phyloP scores from a whole-genome alignment of 495 filamentous ascomycete genomes.

The Aspergillus hancockii region DNA sequence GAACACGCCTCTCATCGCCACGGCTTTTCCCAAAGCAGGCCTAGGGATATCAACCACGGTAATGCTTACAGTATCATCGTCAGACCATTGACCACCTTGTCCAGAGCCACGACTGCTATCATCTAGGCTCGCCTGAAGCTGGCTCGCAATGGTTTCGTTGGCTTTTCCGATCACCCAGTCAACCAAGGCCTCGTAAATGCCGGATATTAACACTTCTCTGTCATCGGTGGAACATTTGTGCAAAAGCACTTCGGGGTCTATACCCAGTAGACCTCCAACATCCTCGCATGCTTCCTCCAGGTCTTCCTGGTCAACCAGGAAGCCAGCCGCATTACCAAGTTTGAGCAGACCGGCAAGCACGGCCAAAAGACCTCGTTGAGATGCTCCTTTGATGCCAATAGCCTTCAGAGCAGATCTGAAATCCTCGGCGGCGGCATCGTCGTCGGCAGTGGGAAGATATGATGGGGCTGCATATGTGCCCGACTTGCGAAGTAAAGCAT shows the following conservation, averaged over 20 bases:
- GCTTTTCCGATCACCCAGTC: conserved; percentile 91
- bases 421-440: conserved; percentile 90
- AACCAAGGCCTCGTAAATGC: conserved; percentile 90
- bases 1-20: conserved; percentile 84
- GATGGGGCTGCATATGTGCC: conserved; percentile 84
- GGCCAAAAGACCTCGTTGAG: conserved; percentile 77
- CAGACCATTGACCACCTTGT: conserved; percentile 58
- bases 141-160: conserved; percentile 81
- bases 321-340: conserved; percentile 85
- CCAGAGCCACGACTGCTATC: conserved; percentile 54
- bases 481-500: conserved; percentile 76
- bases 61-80: conserved; percentile 84
- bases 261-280: conserved; percentile 77
- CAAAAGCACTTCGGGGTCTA: conserved; percentile 82
- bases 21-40: conserved; percentile 76
- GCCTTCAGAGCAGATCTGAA: conserved; percentile 79
- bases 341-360: conserved; percentile 85
- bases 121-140: conserved; percentile 68
- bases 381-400: conserved; percentile 87
- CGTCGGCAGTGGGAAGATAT: conserved; percentile 91
- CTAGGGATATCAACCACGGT: conserved; percentile 86
- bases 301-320: conserved; percentile 80
- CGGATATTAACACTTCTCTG: conserved; percentile 76
- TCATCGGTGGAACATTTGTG: conserved; percentile 80
- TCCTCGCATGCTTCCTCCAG: conserved; percentile 89